Base-by-base conservation (phyloP, 345 rosid species). In the Angophora floribunda region DNA sequence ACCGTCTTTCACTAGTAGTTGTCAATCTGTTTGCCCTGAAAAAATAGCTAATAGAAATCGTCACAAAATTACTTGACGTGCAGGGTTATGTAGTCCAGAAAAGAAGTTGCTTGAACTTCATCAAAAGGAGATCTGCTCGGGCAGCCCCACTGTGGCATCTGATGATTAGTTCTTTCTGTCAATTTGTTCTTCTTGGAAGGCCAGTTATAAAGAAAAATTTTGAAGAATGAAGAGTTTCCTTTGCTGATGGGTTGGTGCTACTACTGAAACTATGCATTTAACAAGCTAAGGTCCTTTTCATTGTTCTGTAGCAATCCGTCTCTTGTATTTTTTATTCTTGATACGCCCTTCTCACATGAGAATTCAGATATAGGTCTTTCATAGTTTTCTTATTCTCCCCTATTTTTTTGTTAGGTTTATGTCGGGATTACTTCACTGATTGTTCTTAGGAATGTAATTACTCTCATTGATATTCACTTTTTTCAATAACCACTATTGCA, bases 61-160 rank as follows among this genome's bases (percentile, higher is more conserved):
- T 41, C 84, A 36, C 84, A 19, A 75, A 41, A 36, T 75, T 75
- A 75, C 49, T 41, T 41, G 84, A 67, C 86, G 26, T 91, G 90
- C 93, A 96, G 99, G 99, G 45, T 94, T 97, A 14, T 95, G 99
- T 53, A 90, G 89, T 89, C 99, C 99, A 8, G 98, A 97, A 90
- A 90, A 90, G 91, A 93, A 86, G 89, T 88, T 97, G 90, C 85
- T 95, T 87, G 97, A 97, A 88, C 98, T 97, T 86, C 99, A 97
- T 94, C 91, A 90, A 88, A 87, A 53, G 89, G 97, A 93, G 87
- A 94, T 91, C 91, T 97, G 98, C 94, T 93, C 95, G 9, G 92
- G 93, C 17, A 95, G 95, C 92, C 96, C 99, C 86, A 96, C 96
- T 50, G 19, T 97, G 90, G 92, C 88, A 52, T 91, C 94, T 21